Base-by-base conservation (phyloP, 106 monocot species). In the Dendrobium huoshanense region DNA sequence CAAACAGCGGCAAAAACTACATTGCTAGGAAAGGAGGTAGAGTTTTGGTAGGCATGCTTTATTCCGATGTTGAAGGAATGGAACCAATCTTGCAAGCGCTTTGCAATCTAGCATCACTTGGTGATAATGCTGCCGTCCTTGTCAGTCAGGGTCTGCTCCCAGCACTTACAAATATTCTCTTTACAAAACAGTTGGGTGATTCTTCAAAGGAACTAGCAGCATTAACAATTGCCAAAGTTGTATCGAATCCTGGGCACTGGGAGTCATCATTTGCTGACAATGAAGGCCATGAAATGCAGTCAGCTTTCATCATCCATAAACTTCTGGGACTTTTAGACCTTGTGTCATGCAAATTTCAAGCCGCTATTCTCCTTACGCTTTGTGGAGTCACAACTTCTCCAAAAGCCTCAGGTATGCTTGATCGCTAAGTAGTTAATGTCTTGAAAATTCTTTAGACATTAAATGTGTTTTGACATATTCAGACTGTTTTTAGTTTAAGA, bases 191-290 rank as follows among this genome's bases (percentile, higher is more conserved):
- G 33, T 72, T 54, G 79, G 89, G 84, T 56, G 72, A 9, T 16
- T 58, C 77, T 44, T 75, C 84, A n/a, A 81, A 77, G 48, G 77
- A 86, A 8, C 37, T 89, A 47, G 84, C 89, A 11, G 86, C 89
- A 80, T 79, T 59, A 68, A 84, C 74, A 79, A 44, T 86, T 20
- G 86, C 89, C 72, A 89, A 80, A 61, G 84, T 89, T 79, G 84
- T 86, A 20, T 79, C 86, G 11, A 89, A 79, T 41, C 77, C 89
- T 16, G 86, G 89, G 41, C 86, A 86, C 75, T 89, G 89, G 89
- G 86, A 89, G 55, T 79, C 86, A 79, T 83, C 89, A 25, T 49
- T 51, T 76, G 86, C 77, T 31, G 86, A 86, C 56, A 84, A 82
- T 58, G 81, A 89, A 78, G 86, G 86, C 2, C 78, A 86, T 75